phyloP scores from a whole-genome alignment of 78 protist species.

The Monocercomonoides exilis region DNA sequence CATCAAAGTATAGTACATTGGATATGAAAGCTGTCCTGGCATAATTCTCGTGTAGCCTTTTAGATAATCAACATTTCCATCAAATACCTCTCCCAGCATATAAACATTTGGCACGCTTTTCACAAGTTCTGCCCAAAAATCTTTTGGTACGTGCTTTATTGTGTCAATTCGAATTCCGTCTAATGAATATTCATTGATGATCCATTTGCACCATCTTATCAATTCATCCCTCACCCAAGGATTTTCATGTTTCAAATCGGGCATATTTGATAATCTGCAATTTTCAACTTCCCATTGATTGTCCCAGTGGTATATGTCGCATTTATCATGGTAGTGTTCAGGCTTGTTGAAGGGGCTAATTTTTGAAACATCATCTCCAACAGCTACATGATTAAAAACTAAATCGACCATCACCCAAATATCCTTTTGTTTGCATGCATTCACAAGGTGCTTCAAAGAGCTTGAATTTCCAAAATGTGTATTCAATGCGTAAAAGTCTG shows the following conservation, averaged over 20 bases:
- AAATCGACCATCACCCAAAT: neutral
- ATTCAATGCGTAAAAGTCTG: neutral
- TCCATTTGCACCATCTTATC: neutral
- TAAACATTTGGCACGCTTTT: neutral
- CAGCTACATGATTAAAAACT: neutral
- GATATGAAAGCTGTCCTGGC: slow-evolving; percentile 20
- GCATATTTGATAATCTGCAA: too few species aligned
- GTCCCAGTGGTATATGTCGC: neutral
- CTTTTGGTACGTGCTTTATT: slow-evolving; percentile 17
- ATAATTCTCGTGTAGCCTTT: neutral
- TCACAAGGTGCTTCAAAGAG: neutral
- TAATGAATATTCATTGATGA: slow-evolving; percentile 8
- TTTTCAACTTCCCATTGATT: neutral
- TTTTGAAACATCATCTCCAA: neutral
- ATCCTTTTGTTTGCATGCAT: neutral
- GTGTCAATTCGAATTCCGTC: slow-evolving; percentile 41
- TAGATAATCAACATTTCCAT: slow-evolving; percentile 24
- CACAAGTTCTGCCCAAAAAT: slow-evolving; percentile 15
- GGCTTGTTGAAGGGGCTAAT: neutral
- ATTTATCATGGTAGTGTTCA: neutral
- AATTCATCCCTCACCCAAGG: neutral
- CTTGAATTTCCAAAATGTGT: neutral
- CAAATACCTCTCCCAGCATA: slow-evolving; percentile 27
- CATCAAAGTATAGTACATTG: slow-evolving; percentile 20
- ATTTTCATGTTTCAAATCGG: slow-evolving; percentile 35